Base-by-base conservation (phyloP, 768 basidiomycete genomes). In the Phanerochaete carnosa region DNA sequence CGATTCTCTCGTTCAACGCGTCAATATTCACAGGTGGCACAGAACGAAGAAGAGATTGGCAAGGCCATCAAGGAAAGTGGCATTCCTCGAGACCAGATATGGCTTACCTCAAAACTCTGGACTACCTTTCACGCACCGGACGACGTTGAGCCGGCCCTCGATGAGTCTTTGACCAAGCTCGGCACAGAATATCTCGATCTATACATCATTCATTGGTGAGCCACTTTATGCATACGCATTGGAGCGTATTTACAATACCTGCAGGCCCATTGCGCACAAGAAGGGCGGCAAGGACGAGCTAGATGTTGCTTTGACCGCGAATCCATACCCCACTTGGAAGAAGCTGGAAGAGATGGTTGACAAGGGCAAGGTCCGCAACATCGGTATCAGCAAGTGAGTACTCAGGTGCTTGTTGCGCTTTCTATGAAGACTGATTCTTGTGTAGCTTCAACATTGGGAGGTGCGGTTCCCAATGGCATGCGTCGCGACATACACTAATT, bases 311-410 rank as follows among this genome's bases (percentile, higher is more conserved):
- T 82, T 92, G 4, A 87, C 88, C 5, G 83, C 81, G 25, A 79
- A 92, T 67, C 84, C 89, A 1, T 87, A 89, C 67, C 86, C 86
- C 19, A 92, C 90, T 0, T 93, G 91, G 91, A 76, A 87, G 69
- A 90, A 85, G 63, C 83, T 93, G 51, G 91, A 93, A 68, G 83
- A 88, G 71, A 74, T 90, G 74, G 88, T 91, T 2, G 83, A 84
- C 63, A 87, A 85, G 65, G 92, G 92, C 25, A 89, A 92, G 70
- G 75, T 89, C 45, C 81, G 81, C 69, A 88, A 91, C 65, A 94
- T 94, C 57, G 92, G 92, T 45, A 77, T 94, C 45, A 90, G 88
- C 88, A 94, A 94, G 88, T 88, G 60, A 61, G 80, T 62, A 15
- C 4, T 55, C 7, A 29, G 15, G 19, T 5, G 15, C n/a, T 45